A percentile compares a stretch with the other conserved stretches of the same genome.
phyloP scores from a whole-genome alignment of 177 flowering plant species.

The Vitis hybrid region DNA sequence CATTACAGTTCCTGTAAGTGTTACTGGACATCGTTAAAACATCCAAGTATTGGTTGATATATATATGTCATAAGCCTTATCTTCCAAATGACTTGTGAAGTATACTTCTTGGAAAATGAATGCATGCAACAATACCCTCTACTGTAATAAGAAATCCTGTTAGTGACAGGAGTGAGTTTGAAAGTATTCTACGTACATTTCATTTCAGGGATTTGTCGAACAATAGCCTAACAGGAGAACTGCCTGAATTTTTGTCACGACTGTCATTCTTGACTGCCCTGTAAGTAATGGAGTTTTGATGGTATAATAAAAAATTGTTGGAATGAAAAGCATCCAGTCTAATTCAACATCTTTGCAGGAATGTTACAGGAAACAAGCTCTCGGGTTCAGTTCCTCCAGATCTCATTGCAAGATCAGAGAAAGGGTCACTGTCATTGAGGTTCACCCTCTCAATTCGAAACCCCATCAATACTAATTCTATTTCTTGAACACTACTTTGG shows the following conservation, averaged over 20 bases:
- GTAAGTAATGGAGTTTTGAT: neutral
- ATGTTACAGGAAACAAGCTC: constrained; percentile 10
- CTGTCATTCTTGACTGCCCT: neutral
- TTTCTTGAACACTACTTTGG: too few species aligned
- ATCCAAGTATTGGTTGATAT: too few species aligned
- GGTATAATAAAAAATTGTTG: neutral
- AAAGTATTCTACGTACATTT: neutral
- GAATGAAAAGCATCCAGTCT: too few species aligned
- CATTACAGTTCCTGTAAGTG: constrained; percentile 1
- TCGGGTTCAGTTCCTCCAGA: constrained; percentile 6
- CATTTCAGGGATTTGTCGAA: constrained; percentile 3
- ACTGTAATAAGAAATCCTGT: too few species aligned
- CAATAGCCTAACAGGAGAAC: neutral
- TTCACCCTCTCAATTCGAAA: neutral
- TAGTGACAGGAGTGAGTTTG: too few species aligned
- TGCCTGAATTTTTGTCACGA: neutral
- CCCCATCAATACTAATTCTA: too few species aligned
- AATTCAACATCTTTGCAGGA: constrained; percentile 1
- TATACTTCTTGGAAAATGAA: too few species aligned
- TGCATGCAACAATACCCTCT: too few species aligned
- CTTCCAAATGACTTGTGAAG: too few species aligned
- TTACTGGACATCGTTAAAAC: neutral
- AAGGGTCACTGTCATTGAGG: constrained; percentile 5
- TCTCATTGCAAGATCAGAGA: neutral
- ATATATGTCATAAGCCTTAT: too few species aligned